phyloP scores from a whole-genome alignment of 805 yeast genomes.

The Yamadazyma insecticola region DNA sequence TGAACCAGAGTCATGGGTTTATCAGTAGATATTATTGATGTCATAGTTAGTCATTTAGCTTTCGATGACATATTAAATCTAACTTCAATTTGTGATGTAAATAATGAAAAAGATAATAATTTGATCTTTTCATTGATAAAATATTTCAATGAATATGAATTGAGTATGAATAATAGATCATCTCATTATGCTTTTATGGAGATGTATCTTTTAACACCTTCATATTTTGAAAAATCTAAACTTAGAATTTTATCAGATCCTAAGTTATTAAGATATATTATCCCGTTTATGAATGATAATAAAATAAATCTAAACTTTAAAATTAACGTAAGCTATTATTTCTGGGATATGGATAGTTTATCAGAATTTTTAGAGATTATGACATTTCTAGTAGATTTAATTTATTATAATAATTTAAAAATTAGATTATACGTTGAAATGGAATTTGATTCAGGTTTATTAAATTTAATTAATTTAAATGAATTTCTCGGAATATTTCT shows the following conservation, averaged over 20 bases:
- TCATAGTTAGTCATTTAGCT: no score
- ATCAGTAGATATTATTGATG: no score
- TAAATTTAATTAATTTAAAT: constrained; percentile 8
- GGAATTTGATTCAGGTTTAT: constrained; percentile 17
- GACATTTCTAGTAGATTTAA: background rate
- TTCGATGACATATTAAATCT: no score
- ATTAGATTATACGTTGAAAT: constrained; percentile 14
- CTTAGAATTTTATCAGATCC: constrained; percentile 5
- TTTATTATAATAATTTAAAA: background rate
- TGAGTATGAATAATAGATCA: constrained; percentile 12
- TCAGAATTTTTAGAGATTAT: constrained; percentile 7
- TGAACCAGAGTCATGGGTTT: no score
- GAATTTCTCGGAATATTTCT: constrained; percentile 1
- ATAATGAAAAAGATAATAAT: no score
- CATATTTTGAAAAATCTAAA: constrained; percentile 10
- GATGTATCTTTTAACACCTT: constrained; percentile 14
- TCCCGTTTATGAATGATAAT: constrained; percentile 3
- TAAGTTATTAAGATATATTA: constrained; percentile 3
- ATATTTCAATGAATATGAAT: no score
- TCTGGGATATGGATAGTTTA: constrained; percentile 13
- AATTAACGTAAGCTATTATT: constrained; percentile 13
- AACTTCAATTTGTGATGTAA: no score
- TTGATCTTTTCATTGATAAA: no score
- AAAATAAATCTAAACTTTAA: constrained; percentile 2
- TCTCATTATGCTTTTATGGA: constrained; percentile 10